phyloP scores from a whole-genome alignment of 352 stramenopile genomes.

The Hyaloperonospora brassicae region DNA sequence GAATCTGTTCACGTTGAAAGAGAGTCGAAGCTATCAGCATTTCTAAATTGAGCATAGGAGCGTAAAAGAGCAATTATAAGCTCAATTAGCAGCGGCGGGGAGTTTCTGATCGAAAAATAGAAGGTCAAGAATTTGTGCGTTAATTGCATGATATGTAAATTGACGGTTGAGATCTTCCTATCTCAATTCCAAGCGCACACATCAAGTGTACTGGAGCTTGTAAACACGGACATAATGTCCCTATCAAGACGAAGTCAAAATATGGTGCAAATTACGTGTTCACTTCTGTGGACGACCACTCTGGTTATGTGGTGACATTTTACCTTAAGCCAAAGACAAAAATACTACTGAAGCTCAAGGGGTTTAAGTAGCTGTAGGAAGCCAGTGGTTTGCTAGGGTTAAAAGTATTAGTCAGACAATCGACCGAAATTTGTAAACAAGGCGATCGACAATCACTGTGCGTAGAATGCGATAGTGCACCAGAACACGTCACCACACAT shows the following conservation, averaged over 20 bases:
- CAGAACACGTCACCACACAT: no score
- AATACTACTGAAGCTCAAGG: no score
- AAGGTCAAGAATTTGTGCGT: not conserved
- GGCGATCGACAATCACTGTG: not conserved
- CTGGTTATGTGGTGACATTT: not conserved
- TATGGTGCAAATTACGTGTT: no score
- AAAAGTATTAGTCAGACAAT: constrained; percentile 16
- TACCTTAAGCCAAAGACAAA: not conserved
- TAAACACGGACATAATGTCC: no score
- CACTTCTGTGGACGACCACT: not conserved
- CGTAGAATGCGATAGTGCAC: not conserved
- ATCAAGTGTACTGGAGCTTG: no score
- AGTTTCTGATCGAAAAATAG: no score
- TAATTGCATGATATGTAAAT: not conserved
- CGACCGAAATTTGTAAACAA: constrained; percentile 17
- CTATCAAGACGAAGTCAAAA: no score
- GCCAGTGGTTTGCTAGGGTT: constrained; percentile 3
- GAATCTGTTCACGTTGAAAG: not conserved
- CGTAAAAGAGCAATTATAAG: no score
- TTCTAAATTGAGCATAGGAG: not conserved
- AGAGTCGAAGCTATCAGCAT: not conserved
- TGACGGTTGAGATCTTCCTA: not conserved
- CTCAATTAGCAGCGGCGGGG: no score
- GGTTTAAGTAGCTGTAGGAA: constrained; percentile 13
- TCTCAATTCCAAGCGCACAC: no score